A percentile compares a stretch with the other conserved stretches of the same genome.
phyloP scores from a whole-genome alignment of 306 rosid species.

The Acacia confusa region DNA sequence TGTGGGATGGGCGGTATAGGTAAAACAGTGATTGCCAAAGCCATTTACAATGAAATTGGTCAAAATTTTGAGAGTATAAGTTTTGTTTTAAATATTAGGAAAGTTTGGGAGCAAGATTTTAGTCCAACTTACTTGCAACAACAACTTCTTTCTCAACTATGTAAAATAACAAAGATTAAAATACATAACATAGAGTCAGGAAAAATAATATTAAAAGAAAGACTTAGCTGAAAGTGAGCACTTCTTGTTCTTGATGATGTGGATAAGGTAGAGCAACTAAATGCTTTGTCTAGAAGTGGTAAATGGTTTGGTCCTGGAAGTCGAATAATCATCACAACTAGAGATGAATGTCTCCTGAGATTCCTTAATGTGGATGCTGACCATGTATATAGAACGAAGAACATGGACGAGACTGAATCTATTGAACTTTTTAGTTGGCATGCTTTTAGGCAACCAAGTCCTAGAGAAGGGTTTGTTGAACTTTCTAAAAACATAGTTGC shows the following conservation, averaged over 20 bases:
- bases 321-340: not conserved
- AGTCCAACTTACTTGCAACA: not conserved
- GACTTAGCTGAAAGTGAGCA: not conserved
- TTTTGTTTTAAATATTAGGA: no score
- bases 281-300: not conserved
- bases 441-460: not conserved
- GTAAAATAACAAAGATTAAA: not conserved
- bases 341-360: not conserved
- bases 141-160: not conserved
- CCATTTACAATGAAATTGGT: no score
- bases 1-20: no score
- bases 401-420: not conserved
- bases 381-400: not conserved
- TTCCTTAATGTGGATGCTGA: not conserved
- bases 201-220: not conserved
- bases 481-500: not conserved
- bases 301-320: not conserved
- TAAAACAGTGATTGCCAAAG: no score
- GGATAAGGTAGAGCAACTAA: not conserved
- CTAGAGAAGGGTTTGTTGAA: not conserved
- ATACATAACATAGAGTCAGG: not conserved
- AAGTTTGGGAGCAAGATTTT: no score
- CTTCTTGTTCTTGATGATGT: not conserved
- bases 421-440: not conserved
- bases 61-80: no score